Evolutionary conservation across 208 protist species (phyloP), one percentile per base, ranked within the genome.

Genomic region (Leishmania martiniquensis): DNA sequence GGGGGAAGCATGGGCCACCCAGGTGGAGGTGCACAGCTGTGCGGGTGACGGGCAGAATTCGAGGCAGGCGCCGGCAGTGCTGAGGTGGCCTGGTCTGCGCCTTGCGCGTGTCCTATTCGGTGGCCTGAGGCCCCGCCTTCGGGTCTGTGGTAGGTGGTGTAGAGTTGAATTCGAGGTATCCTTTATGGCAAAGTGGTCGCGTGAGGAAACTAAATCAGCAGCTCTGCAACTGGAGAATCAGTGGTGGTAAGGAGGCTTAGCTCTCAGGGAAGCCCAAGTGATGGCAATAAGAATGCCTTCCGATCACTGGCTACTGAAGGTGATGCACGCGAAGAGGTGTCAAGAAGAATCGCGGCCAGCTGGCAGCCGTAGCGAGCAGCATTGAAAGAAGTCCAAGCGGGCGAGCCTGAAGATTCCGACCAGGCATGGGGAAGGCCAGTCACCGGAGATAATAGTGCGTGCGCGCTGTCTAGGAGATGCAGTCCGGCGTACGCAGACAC

Each of bases 291-390:
- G 39, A 29, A 17, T 29, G 39, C 2, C 10, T 17, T 3, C 6
- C n/a, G n/a, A 32, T 68, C 47, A 17, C 32, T 17, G 13, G 9
- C 20, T 32, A 25, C 39, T 49, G 20, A 68, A 39, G 47, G 63
- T 39, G 5, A 17, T 25, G 20, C 45, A 72, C 15, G 39, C 6
- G 42, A 20, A 22, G 29, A 37, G 7, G 37, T 52, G 29, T 51
- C 10, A 2, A 34, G 13, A 6, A 91, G 73, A 15, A 83, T 15
- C 20, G 29, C 25, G 39, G 89, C 12, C 15, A 97, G 81, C 54
- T 92, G 82, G 22, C 84, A 10, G 25, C 91, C 93, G 62, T 97
- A 97, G 7, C 89, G 86, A 39, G 83, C 45, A 15, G 93, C 93
- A 47, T 87, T 82, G 73, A 84, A 95, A 12, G 88, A 87, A 13